Evolutionary conservation across 2,329 filamentous ascomycete genomes (phyloP).

Genomic region (Botryotinia globosa): DNA sequence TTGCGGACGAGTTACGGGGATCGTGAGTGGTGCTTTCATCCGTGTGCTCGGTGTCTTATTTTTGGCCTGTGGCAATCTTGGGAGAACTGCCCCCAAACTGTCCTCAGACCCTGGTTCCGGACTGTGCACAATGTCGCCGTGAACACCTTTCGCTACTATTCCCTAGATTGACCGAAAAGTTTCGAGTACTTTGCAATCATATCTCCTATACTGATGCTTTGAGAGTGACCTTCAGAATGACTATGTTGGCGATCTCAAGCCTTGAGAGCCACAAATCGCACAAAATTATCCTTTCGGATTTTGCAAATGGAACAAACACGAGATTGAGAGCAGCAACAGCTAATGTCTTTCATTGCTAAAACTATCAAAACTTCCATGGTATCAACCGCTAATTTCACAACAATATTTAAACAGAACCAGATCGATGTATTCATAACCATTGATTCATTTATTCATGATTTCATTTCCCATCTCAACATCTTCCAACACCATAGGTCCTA

Average conservation of each 20-base stretch:
- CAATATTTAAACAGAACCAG: neutral
- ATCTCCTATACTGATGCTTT: neutral
- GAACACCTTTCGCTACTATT: neutral
- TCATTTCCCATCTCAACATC: slow-evolving; percentile 15
- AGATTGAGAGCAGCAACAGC: neutral
- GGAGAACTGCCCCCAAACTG: neutral
- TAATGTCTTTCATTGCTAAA: neutral
- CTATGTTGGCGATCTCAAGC: neutral
- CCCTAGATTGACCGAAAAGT: neutral
- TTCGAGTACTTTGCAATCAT: neutral
- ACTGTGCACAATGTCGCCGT: neutral
- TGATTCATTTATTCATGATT: slow-evolving; percentile 13
- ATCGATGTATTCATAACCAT: neutral
- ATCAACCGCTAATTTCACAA: neutral
- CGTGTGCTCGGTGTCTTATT: neutral
- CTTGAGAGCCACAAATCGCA: neutral
- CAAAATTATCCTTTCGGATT: neutral
- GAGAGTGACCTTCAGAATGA: too few species aligned
- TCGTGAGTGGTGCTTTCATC: neutral
- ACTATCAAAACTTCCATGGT: neutral
- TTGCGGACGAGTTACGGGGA: neutral
- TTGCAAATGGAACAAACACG: neutral
- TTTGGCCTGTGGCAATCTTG: neutral
- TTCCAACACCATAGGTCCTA: slow-evolving; percentile 20
- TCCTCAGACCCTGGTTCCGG: neutral